A percentile compares a stretch with the other conserved stretches of the same genome.
These are phyloP conservation scores for Lasiodiplodia sp. DNA, from an alignment of 2,329 filamentous ascomycete genomes.

Conservation along the genomic window DNA sequence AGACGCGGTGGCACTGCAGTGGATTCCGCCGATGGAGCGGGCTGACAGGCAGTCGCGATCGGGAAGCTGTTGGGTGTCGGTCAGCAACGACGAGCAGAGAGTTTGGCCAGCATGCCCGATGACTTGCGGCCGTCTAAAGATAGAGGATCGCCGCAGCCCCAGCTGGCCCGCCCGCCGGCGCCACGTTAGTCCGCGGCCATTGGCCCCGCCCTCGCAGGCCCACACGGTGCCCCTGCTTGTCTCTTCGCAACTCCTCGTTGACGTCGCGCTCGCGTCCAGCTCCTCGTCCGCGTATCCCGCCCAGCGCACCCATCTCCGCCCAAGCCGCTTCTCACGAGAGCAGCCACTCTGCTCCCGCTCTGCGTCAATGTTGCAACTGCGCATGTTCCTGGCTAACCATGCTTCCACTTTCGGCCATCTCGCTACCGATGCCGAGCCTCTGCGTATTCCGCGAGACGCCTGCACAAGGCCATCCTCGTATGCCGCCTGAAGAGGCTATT, in stretches of 20 bases:
- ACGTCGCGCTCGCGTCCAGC: conserved; percentile 6
- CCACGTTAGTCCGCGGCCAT: neutral
- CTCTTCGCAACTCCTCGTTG: conserved; percentile 7
- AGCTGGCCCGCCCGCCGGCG: neutral
- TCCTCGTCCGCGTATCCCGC: neutral
- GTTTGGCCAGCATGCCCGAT: conserved; percentile 21
- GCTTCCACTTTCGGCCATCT: conserved; percentile 22
- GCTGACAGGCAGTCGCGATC: neutral
- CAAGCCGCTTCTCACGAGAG: conserved; percentile 24
- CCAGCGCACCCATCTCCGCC: conserved; percentile 11
- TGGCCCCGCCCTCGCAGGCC: neutral
- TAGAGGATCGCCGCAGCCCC: conserved; percentile 1
- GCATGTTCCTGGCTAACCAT: neutral
- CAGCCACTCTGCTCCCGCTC: conserved; percentile 16
- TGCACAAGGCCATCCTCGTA: neutral
- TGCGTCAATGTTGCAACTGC: conserved; percentile 14
- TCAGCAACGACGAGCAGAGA: conserved; percentile 11
- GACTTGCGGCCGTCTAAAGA: conserved; percentile 25
- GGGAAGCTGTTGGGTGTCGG: neutral
- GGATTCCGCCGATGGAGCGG: neutral
- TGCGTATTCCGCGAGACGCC: neutral
- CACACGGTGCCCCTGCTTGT: conserved; percentile 3
- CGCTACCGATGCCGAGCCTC: neutral
- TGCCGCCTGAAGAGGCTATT: conserved; percentile 1
- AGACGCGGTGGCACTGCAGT: conserved; percentile 20